A percentile compares a stretch with the other conserved stretches of the same genome.
Evolutionary conservation across 768 basidiomycete genomes (phyloP).

Genomic region (Phallus indusiatus): DNA sequence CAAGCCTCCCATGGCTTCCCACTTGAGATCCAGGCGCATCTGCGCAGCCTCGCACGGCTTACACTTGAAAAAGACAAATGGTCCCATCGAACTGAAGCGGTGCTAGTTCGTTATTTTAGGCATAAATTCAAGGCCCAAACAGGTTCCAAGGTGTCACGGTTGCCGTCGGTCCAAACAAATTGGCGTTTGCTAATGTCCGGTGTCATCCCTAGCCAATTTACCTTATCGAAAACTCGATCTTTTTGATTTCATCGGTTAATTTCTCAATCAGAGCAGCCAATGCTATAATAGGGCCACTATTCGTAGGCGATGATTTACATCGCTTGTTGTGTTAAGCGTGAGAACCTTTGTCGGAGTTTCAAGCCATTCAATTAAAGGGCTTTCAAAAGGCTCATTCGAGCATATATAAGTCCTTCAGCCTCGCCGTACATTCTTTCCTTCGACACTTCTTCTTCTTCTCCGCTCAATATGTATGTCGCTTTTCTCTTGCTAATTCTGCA

Average conservation of each 20-base stretch:
- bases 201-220: too few relatives aligned
- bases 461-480: not conserved
- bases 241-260: too few relatives aligned
- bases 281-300: too few relatives aligned
- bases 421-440: not conserved
- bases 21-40: too few relatives aligned
- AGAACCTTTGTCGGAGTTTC: not conserved
- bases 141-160: not conserved
- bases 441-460: not conserved
- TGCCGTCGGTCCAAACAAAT: not conserved
- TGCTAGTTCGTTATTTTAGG: not conserved
- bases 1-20: too few relatives aligned
- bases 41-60: not conserved
- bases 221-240: too few relatives aligned
- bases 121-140: not conserved
- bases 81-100: not conserved
- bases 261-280: too few relatives aligned
- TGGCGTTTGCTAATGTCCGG: not conserved
- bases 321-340: not conserved
- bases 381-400: not conserved
- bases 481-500: not conserved
- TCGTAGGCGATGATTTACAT: too few relatives aligned
- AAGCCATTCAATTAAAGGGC: not conserved
- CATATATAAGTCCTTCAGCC: not conserved
- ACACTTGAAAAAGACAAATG: too few relatives aligned